Conservation (phyloP, 495 filamentous ascomycete genomes). For the Penicillium bovifimosum region DNA sequence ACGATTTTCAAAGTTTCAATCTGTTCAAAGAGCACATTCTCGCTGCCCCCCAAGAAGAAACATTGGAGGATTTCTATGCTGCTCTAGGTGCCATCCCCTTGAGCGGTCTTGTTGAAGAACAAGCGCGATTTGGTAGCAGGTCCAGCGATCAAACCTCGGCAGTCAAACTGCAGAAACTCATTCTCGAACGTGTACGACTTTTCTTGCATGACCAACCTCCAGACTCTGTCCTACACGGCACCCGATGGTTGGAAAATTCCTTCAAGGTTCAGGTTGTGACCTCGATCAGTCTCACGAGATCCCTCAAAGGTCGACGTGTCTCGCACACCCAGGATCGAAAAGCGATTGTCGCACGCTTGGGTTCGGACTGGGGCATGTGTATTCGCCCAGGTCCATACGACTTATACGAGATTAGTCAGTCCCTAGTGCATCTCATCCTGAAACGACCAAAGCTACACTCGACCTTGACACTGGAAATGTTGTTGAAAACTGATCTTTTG, state of each 20-base stretch:
- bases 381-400: conserved; percentile 62
- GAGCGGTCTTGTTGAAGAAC: conserved; percentile 43
- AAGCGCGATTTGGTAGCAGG: conserved; percentile 42
- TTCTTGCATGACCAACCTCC: conserved; percentile 71
- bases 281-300: conserved; percentile 66
- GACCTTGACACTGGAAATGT: conserved; percentile 77
- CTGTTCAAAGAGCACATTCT: conserved; percentile 77
- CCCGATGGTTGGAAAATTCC: conserved; percentile 84
- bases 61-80: conserved; percentile 76
- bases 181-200: conserved; percentile 78
- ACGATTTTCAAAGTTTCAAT: conserved; percentile 80
- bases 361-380: conserved; percentile 45
- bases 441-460: conserved; percentile 79
- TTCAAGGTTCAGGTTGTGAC: conserved; percentile 70
- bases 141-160: conserved; percentile 50
- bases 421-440: conserved; percentile 71
- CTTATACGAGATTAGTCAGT: conserved; percentile 83
- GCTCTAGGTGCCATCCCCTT: conserved; percentile 42
- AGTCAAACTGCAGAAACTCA: conserved; percentile 62
- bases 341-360: conserved; percentile 55
- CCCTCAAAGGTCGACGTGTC: conserved; percentile 59
- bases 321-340: conserved; percentile 64
- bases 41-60: conserved; percentile 82
- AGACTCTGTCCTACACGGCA: conserved; percentile 72
- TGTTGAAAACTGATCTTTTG: conserved; percentile 74